A percentile compares a stretch with the other conserved stretches of the same genome.
Evolutionary conservation across 2,329 filamentous ascomycete genomes (phyloP).

Genomic region (Tolypocladium nubicola): DNA sequence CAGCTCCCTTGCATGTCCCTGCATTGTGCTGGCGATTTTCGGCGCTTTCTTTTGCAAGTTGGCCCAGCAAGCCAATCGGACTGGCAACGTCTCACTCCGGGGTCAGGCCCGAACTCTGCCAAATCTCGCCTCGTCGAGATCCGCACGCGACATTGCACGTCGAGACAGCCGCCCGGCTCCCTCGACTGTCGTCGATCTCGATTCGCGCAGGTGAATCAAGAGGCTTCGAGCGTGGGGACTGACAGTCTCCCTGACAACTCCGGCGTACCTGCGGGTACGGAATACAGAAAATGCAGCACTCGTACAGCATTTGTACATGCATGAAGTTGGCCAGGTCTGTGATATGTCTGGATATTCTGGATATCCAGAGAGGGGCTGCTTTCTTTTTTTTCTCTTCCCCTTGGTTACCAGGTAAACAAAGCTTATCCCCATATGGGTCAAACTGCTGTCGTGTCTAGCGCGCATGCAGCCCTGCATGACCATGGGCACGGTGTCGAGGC

Average conservation of each 20-base stretch:
- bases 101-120: neutral
- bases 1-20: neutral
- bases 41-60: neutral
- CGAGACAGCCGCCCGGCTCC: conserved; percentile 9
- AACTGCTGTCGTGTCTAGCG: neutral
- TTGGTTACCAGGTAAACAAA: conserved; percentile 3
- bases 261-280: neutral
- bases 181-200: conserved; percentile 12
- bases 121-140: neutral
- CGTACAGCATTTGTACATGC: neutral
- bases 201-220: conserved; percentile 9
- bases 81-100: neutral
- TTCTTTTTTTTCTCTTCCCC: neutral
- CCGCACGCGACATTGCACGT: conserved; percentile 7
- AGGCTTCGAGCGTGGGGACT: neutral
- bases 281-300: neutral
- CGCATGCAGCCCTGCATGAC: neutral
- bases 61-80: neutral
- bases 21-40: neutral
- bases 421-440: conserved; percentile 1
- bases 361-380: neutral
- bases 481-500: neutral
- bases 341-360: neutral
- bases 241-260: neutral
- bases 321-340: neutral